Percentiles rank a stretch among this genome's conserved stretches.
Conservation (phyloP, 805 yeast species). For the Yarrowia keelungensis region DNA sequence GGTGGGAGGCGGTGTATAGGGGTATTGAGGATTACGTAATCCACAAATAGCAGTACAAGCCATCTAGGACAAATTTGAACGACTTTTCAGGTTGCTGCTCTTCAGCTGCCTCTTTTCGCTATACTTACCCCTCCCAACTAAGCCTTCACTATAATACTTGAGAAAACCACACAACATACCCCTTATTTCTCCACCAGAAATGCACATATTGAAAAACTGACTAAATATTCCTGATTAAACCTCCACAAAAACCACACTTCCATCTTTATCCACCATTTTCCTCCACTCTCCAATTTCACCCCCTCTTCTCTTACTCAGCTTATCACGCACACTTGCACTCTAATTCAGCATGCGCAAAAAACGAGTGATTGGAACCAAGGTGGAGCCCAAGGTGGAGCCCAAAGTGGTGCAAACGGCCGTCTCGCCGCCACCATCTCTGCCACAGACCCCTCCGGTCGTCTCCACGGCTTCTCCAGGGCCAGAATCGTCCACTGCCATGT, state of each 20-base stretch:
- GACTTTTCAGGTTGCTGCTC: too few species aligned
- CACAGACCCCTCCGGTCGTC: background rate
- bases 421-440: background rate
- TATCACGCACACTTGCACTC: conserved; percentile 30
- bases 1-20: too few species aligned
- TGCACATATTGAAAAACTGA: too few species aligned
- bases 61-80: too few species aligned
- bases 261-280: background rate
- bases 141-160: too few species aligned
- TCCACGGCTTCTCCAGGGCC: conserved; percentile 2
- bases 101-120: too few species aligned
- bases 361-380: conserved; percentile 36
- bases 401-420: conserved; percentile 3
- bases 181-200: too few species aligned
- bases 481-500: background rate
- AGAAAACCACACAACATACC: too few species aligned
- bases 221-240: background rate
- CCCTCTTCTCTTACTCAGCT: background rate
- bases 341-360: conserved; percentile 28
- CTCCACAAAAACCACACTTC: too few species aligned
- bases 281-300: background rate
- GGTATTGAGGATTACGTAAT: too few species aligned
- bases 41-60: too few species aligned
- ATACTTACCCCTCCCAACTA: too few species aligned
- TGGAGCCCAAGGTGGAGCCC: background rate